phyloP scores from a whole-genome alignment of 2,329 filamentous ascomycete species.

The Amphichorda felina region DNA sequence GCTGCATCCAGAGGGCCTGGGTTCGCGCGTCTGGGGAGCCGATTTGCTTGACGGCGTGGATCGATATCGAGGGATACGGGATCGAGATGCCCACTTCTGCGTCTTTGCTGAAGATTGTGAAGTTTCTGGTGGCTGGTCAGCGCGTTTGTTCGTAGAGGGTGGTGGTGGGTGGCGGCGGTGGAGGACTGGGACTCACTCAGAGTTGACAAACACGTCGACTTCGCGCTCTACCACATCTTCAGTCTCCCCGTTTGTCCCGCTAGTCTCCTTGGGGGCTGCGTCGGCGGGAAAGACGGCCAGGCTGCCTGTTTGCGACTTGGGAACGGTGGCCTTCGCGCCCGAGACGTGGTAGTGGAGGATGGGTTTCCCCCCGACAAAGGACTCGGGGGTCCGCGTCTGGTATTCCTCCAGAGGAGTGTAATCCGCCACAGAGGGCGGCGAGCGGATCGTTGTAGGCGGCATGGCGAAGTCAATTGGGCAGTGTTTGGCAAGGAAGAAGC shows the following conservation, averaged over 20 bases:
- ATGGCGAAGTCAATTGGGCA: conserved; percentile 9
- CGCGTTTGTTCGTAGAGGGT: not conserved
- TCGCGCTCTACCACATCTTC: conserved; percentile 29
- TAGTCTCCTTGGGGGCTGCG: conserved; percentile 14
- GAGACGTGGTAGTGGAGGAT: conserved; percentile 54
- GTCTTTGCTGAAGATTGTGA: conserved; percentile 52
- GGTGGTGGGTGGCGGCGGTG: not conserved
- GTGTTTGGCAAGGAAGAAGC: not conserved
- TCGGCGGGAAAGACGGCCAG: conserved; percentile 41
- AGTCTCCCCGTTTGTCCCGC: conserved; percentile 16
- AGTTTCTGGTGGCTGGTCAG: conserved; percentile 14
- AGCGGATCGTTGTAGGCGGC: conserved; percentile 42
- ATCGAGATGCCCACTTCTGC: conserved; percentile 52
- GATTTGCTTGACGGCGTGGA: conserved; percentile 61
- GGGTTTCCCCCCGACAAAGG: conserved; percentile 60
- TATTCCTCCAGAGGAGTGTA: conserved; percentile 58
- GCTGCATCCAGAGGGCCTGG: conserved; percentile 53
- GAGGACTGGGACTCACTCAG: conserved; percentile 32
- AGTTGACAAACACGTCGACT: conserved; percentile 47
- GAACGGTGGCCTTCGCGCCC: conserved; percentile 45
- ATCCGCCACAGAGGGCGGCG: conserved; percentile 41
- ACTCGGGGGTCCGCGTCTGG: conserved; percentile 58
- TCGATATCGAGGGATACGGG: conserved; percentile 61
- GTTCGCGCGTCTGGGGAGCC: conserved; percentile 20
- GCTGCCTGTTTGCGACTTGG: conserved; percentile 37